Base-by-base conservation (phyloP, 2,329 filamentous ascomycete genomes). In the Xylariaceae sp. region DNA sequence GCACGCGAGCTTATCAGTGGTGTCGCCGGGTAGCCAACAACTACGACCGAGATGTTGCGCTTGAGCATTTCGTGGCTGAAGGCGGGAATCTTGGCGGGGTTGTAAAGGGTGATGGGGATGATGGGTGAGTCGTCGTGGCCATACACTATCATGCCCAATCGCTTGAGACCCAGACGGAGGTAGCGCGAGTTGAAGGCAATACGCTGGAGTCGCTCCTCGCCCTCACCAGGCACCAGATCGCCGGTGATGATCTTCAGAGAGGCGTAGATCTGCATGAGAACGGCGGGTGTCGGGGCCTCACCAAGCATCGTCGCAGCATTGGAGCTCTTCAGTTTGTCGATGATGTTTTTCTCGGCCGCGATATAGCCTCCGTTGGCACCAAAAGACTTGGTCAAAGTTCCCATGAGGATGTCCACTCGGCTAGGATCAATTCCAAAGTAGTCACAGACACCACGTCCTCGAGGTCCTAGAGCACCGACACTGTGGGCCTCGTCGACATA, bases 61-160 rank as follows among this genome's bases (percentile, higher is more conserved):
- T 89, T 90, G 55, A 97, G 83, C 94, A 99, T 97, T 72, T 97
- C 94, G 69, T 96, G 94, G 45, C 91, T 97, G 73, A 99, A 99
- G 53, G 94, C 93, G 5, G 93, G 89, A 80, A 99, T 97, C 76
- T 99, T 99, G 64, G 90, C 94, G n/a, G 94, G 94, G 74, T 97
- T 90, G 79, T 97, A 99, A 28, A 99, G 84, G 66, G 96, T 82
- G 60, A 99, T 73, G 48, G 94, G 94, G 62, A 99, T 91, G 63
- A 99, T 97, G 51, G 94, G 94, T 5, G 92, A 97, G 74, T 99
- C 94, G 67, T 99, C 94, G 70, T 97, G 92, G 56, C 94, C 94
- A 68, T 95, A 97, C 49, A 97, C 88, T 67, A 99, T 99, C 75
- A 91, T 93, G 45, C 94, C 94, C 47, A 99, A 86, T 62, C 94